A percentile compares a stretch with the other conserved stretches of the same genome.
Evolutionary conservation across 805 yeast genomes (phyloP).

Genomic region (Ogataea corticis): DNA sequence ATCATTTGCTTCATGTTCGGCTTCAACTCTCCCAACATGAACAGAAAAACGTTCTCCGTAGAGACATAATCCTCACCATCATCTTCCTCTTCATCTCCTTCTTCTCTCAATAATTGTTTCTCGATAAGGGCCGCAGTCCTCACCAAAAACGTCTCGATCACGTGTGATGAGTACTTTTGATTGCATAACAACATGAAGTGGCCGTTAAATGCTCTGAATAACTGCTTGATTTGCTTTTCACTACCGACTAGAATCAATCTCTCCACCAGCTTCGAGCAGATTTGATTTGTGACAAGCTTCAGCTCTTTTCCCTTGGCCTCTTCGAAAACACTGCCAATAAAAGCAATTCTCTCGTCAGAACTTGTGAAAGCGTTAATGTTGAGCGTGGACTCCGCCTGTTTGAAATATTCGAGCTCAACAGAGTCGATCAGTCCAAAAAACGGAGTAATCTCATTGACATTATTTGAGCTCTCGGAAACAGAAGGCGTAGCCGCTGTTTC

Average conservation of each 20-base stretch:
- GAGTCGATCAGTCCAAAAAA: constrained; percentile 89
- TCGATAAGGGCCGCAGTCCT: constrained; percentile 74
- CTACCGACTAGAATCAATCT: constrained; percentile 70
- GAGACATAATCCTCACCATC: constrained; percentile 45
- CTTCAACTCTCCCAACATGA: constrained; percentile 65
- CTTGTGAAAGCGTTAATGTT: constrained; percentile 76
- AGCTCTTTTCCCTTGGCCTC: constrained; percentile 89
- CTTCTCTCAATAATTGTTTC: constrained; percentile 54
- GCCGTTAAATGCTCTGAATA: constrained; percentile 70
- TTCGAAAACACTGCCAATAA: constrained; percentile 75
- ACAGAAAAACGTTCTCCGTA: constrained; percentile 65
- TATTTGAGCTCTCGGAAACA: not conserved
- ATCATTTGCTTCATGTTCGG: constrained; percentile 62
- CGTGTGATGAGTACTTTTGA: constrained; percentile 93
- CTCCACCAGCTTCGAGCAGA: constrained; percentile 91
- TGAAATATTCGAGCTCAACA: constrained; percentile 85
- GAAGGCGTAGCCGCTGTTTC: no score
- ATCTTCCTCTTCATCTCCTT: constrained; percentile 35
- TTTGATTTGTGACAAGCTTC: constrained; percentile 89
- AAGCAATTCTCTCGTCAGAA: constrained; percentile 70
- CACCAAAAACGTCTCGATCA: constrained; percentile 80
- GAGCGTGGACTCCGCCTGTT: constrained; percentile 85
- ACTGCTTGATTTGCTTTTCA: constrained; percentile 60
- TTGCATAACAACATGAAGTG: constrained; percentile 73
- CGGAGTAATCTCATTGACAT: constrained; percentile 33